phyloP scores from a whole-genome alignment of 208 protist genomes.

The Wallacemonas sp. region DNA sequence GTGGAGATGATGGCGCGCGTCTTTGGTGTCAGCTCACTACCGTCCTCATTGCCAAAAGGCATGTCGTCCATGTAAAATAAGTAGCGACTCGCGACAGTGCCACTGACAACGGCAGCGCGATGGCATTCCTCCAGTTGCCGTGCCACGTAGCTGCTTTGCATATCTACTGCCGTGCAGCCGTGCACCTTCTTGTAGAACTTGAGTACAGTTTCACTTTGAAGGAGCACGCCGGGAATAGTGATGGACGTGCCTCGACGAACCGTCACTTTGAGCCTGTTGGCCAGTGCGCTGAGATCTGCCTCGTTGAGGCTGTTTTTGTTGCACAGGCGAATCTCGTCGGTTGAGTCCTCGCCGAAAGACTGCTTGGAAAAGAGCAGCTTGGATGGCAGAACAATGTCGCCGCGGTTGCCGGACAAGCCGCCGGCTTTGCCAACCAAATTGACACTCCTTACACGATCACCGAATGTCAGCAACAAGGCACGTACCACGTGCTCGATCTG shows the following conservation, averaged over 20 bases:
- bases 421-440: conserved; percentile 75
- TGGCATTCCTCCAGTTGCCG: conserved; percentile 72
- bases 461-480: conserved; percentile 69
- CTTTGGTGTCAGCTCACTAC: conserved; percentile 30
- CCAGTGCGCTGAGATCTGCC: conserved; percentile 32
- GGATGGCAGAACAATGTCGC: conserved; percentile 74
- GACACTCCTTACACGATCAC: conserved; percentile 67
- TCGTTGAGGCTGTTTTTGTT: conserved; percentile 39
- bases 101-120: conserved; percentile 51
- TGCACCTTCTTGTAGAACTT: conserved; percentile 83
- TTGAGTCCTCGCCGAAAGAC: conserved; percentile 76
- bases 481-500: conserved; percentile 76
- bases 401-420: conserved; percentile 63
- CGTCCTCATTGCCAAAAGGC: conserved; percentile 67
- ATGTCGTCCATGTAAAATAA: conserved; percentile 84
- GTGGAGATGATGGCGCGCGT: conserved; percentile 61
- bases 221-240: conserved; percentile 72
- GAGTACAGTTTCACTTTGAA: conserved; percentile 70
- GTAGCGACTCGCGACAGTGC: conserved; percentile 55
- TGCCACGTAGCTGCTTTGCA: conserved; percentile 86
- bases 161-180: conserved; percentile 69
- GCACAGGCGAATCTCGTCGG: conserved; percentile 72
- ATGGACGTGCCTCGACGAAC: conserved; percentile 57
- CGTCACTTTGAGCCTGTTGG: not conserved
- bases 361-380: conserved; percentile 85